Conservation (phyloP, 306 rosid species). For the Vigna radiata region DNA sequence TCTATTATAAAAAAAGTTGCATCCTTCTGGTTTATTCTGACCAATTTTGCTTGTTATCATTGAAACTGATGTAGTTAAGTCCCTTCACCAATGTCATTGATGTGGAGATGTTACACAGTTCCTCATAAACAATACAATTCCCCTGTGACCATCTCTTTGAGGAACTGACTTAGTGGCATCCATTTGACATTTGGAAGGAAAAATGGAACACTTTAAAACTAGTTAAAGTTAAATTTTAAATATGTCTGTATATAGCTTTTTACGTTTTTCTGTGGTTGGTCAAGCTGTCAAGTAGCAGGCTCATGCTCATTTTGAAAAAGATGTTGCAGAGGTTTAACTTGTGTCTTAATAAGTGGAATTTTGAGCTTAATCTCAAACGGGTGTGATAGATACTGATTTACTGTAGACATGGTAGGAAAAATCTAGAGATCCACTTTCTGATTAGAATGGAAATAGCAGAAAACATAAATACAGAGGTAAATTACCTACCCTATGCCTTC, state of each 20-base stretch:
- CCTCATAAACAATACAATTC: neutral
- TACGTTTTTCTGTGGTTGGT: neutral
- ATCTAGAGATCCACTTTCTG: neutral
- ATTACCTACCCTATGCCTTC: neutral
- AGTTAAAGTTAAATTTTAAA: constrained; percentile 16
- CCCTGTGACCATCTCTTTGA: constrained; percentile 5
- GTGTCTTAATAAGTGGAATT: neutral
- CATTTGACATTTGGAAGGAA: constrained; percentile 13
- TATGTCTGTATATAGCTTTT: constrained; percentile 16
- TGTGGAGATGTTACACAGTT: neutral
- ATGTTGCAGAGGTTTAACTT: neutral
- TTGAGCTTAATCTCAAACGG: neutral
- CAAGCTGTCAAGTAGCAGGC: neutral
- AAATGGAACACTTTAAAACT: neutral
- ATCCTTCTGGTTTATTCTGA: constrained; percentile 11
- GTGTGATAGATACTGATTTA: neutral
- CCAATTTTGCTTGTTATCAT: neutral
- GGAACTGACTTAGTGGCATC: neutral
- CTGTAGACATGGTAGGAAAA: neutral
- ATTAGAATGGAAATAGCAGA: constrained; percentile 6
- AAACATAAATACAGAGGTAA: neutral
- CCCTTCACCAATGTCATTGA: neutral
- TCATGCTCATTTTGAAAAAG: neutral
- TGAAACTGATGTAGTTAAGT: constrained; percentile 5
- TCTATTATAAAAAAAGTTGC: neutral